Conservation (phyloP, 257 asterid species). For the Solanum corneliomulleri region DNA sequence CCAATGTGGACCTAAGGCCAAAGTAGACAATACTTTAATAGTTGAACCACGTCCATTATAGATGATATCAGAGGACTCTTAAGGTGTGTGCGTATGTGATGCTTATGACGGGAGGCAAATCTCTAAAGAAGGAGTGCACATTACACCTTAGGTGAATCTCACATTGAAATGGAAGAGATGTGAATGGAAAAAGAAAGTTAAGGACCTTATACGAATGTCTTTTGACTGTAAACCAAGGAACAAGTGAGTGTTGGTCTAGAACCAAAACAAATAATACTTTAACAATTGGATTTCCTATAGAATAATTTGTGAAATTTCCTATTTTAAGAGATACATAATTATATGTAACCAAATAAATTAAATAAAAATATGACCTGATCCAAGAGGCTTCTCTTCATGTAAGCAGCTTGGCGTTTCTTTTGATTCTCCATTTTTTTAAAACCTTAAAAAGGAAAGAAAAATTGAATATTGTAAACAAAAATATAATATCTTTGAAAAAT, state of each 20-base stretch:
- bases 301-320: not conserved
- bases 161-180: not conserved
- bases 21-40: not conserved
- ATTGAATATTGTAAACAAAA: not conserved
- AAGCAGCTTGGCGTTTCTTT: not conserved
- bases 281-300: not conserved
- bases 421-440: not conserved
- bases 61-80: not conserved
- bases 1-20: not conserved
- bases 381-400: not conserved
- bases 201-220: not conserved
- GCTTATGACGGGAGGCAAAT: too few relatives aligned
- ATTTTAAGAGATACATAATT: not conserved
- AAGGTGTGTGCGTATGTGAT: not conserved
- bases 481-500: not conserved
- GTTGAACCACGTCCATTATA: not conserved
- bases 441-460: not conserved
- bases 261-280: not conserved
- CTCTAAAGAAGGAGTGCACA: not conserved
- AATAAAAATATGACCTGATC: not conserved
- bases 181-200: not conserved
- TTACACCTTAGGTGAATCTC: not conserved
- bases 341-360: not conserved
- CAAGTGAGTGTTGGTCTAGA: accelerated
- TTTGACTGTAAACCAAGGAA: not conserved